A percentile compares a stretch with the other conserved stretches of the same genome.
These are phyloP conservation scores for Baeospora myosura DNA, from an alignment of 1,284 basidiomycete species.

Conservation along the genomic window DNA sequence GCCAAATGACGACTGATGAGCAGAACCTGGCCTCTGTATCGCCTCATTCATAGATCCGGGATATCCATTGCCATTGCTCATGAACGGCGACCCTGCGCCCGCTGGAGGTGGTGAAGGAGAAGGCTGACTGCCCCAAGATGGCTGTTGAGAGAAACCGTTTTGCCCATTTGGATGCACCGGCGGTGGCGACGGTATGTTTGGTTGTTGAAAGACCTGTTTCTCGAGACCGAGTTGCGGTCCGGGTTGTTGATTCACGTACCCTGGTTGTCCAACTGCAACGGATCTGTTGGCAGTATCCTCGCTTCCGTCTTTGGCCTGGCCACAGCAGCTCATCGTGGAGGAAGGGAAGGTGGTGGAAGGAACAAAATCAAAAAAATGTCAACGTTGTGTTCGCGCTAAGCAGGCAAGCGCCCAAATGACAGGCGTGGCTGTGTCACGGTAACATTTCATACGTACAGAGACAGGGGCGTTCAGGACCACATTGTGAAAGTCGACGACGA, in stretches of 20 bases:
- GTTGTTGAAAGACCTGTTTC: slow-evolving; percentile 31
- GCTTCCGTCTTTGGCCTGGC: slow-evolving; percentile 28
- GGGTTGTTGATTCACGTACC: slow-evolving; percentile 46
- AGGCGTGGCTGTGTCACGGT: too few species aligned
- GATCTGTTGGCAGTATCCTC: slow-evolving; percentile 27
- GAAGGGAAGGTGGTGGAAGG: background rate
- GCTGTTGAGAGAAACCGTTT: slow-evolving; percentile 15
- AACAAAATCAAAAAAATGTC: slow-evolving; percentile 9
- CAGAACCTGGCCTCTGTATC: slow-evolving; percentile 8
- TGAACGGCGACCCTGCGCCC: slow-evolving; percentile 13
- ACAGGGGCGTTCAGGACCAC: too few species aligned
- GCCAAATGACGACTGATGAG: slow-evolving; percentile 12
- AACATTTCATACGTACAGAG: too few species aligned
- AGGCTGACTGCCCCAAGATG: slow-evolving; percentile 27
- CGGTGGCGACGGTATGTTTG: slow-evolving; percentile 36
- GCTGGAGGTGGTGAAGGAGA: slow-evolving; percentile 22
- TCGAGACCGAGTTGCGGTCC: slow-evolving; percentile 30
- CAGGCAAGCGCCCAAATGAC: too few species aligned
- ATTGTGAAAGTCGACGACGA: too few species aligned
- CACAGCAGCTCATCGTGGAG: slow-evolving; percentile 52
- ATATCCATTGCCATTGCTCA: slow-evolving; percentile 2
- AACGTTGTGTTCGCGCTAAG: too few species aligned
- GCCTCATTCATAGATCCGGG: slow-evolving; percentile 1
- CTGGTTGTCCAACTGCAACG: slow-evolving; percentile 14
- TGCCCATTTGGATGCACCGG: slow-evolving; percentile 22